Evolutionary conservation across 2,329 filamentous ascomycete species (phyloP), one percentile per base, ranked within the genome.

Genomic region (Fusarium sp.): DNA sequence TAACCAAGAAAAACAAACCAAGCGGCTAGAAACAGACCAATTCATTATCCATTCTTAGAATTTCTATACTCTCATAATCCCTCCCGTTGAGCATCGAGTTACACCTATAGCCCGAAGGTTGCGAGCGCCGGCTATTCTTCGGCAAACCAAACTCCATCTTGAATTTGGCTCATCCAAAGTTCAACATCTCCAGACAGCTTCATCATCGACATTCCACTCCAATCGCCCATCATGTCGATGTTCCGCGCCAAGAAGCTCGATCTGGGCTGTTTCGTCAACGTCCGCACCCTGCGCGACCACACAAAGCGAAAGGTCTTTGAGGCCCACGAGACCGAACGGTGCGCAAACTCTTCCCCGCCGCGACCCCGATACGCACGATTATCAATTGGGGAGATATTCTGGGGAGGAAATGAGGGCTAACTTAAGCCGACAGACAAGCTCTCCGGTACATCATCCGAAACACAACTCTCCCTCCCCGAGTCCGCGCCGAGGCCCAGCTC

Each of bases 301-400:
- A 95, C 94, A 60, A 99, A 98, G 89, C 92, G 96, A 78, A 95
- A 97, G 85, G 93, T 94, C 64, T 98, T 95, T 78, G 92, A 92
- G 79, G 87, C 94, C 80, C 86, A 92, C 79, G 96, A 99, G 85
- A 90, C 94, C 7, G 92, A 98, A 84, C 92, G 95, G 95, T 97
- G 85, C 70, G 81, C 71, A 73, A 75, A 60, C 62, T 71, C 70
- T 73, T 50, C 38, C 45, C 40, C 27, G 23, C 33, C 15, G 32
- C 30, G 30, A 30, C 35, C 17, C 40, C 10, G 27, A 32, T n/a
- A n/a, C 44, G 26, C 18, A 60, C 13, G 7, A 53, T 27, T 2
- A 20, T 26, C 18, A 30, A 10, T 8, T 35, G 13, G 13, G 13
- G 13, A 35, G 33, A 35, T 12, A 35, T 7, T 35, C 33, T 35